phyloP scores from a whole-genome alignment of 306 rosid species.

The Cicer chorassanicum region DNA sequence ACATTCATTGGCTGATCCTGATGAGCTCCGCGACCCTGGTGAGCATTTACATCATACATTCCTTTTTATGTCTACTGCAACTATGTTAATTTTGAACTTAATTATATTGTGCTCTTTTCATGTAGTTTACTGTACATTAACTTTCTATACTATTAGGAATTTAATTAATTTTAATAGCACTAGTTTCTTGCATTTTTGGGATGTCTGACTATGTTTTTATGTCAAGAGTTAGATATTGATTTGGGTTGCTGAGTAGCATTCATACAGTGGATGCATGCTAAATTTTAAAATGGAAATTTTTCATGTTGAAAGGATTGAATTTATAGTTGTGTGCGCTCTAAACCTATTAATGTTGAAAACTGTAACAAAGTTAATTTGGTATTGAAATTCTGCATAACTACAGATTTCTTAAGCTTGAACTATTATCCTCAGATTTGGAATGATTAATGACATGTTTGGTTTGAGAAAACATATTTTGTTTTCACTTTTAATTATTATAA shows the following conservation, averaged over 20 bases:
- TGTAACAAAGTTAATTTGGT: background rate
- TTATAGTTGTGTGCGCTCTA: background rate
- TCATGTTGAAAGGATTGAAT: no score
- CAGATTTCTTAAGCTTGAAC: conserved; percentile 4
- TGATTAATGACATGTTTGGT: background rate
- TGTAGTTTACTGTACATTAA: background rate
- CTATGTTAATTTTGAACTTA: background rate
- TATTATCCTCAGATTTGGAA: conserved; percentile 9
- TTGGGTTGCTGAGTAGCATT: background rate
- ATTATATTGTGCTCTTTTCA: background rate
- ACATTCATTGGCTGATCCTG: conserved; percentile 99
- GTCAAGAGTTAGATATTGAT: conserved; percentile 26
- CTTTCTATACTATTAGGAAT: conserved; percentile 17
- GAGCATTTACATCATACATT: conserved; percentile 47
- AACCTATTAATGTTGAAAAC: conserved; percentile 19
- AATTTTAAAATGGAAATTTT: no score
- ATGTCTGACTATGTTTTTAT: conserved; percentile 2
- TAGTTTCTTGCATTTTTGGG: conserved; percentile 10
- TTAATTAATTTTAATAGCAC: conserved; percentile 5
- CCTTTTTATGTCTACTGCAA: background rate
- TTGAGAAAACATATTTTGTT: no score
- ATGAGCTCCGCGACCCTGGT: conserved; percentile 99
- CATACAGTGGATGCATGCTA: no score
- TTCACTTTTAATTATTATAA: no score
- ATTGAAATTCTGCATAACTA: background rate